Conservation (phyloP, 192 early-diverging fungal species). For the Entomortierella chlamydospora region DNA sequence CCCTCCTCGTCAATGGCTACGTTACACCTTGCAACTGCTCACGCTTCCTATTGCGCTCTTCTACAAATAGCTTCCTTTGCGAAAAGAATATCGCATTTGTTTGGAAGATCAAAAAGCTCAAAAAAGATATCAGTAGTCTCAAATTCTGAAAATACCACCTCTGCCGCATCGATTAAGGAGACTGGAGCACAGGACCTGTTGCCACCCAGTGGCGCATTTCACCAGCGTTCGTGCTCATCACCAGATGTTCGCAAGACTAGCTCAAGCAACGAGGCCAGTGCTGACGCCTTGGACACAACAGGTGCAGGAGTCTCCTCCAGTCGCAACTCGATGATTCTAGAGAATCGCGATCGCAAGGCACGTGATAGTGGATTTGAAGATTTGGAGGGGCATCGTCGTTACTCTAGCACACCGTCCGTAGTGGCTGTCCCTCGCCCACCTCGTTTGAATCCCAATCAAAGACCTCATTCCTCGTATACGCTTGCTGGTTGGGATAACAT, state of each 20-base stretch:
- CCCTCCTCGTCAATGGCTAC: too few relatives aligned
- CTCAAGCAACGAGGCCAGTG: neutral
- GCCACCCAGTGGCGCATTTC: neutral
- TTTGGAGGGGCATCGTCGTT: constrained; percentile 15
- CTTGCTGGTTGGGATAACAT: neutral
- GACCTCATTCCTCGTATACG: constrained; percentile 8
- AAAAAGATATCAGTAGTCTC: constrained; percentile 6
- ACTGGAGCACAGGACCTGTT: too few relatives aligned
- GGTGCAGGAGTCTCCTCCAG: neutral
- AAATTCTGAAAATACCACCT: too few relatives aligned
- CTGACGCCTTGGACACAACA: neutral
- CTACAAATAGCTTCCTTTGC: constrained; percentile 11
- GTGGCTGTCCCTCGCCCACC: neutral
- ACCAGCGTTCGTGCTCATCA: constrained; percentile 11
- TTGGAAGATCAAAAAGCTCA: constrained; percentile 20
- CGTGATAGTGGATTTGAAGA: constrained; percentile 31
- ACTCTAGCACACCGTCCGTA: constrained; percentile 8
- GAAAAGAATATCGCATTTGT: constrained; percentile 29
- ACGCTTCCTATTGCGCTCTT: neutral
- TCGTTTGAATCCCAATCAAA: neutral
- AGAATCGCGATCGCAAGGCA: constrained; percentile 8
- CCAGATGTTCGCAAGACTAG: neutral
- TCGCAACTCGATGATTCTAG: neutral
- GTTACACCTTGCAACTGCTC: neutral
- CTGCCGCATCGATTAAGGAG: constrained; percentile 2